Evolutionary conservation across 108 stramenopile species (phyloP), one percentile per base, ranked within the genome.

Genomic region (Seminavis robusta): DNA sequence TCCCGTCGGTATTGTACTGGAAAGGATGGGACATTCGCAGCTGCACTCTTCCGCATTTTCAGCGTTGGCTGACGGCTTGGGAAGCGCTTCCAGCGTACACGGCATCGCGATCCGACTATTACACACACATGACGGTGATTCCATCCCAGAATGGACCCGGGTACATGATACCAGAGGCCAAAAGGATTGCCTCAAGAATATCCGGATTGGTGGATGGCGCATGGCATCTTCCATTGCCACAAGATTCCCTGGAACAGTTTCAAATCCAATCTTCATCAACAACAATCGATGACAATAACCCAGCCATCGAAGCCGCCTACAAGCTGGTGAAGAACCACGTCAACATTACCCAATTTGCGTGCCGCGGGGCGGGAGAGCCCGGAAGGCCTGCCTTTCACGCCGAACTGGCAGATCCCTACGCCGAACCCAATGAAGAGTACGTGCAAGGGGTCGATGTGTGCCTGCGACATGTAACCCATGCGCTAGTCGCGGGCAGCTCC

Each of bases 361-460:
- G 65, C 2, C 67, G 88, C 11, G 88, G 80, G 30, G 77, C 79
- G 8, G 88, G 84, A 8, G 47, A 56, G 34, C 52, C 47, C 11
- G 88, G 88, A 19, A 59, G 74, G 27, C 83, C 83, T 31, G 65
- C 76, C 13, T 80, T 73, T 45, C 54, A 44, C 42, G 88, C 88
- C 16, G 75, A 79, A 19, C 59, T 86, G 4, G 63, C 88, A 11
- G 88, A 89, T 63, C 88, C 88, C 1, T 79, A 86, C 34, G 78
- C 78, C 28, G 36, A 65, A 5, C 44, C 70, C 10, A 76, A 76
- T 36, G 71, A 75, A 46, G 59, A 43, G 13, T 40, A 68, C 28
- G 46, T 62, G 37, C 50, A 51, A 1, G 66, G 50, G 41, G 71
- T 82, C 11, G 79, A 82, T 57, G 65, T 45, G 6, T 61, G 71